These are phyloP conservation scores for Isatis lusitanica DNA, from an alignment of 441 rosid genomes.

Conservation along the genomic window DNA sequence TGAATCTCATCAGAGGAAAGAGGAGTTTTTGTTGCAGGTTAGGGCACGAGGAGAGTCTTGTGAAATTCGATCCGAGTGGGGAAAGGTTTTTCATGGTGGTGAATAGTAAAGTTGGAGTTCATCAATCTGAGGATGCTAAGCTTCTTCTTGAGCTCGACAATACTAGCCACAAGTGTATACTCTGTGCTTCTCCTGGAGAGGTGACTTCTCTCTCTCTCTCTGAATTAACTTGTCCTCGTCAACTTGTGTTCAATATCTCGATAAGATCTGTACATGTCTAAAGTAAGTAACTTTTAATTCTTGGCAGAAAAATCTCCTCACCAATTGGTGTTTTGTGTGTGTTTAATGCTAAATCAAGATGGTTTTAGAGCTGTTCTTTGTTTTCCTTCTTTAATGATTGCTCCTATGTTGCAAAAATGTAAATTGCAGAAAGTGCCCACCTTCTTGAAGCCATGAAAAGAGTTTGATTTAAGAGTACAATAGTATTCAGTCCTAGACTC, in stretches of 20 bases:
- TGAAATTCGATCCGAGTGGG: constrained; percentile 59
- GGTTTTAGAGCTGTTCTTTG: neutral
- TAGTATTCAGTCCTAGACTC: neutral
- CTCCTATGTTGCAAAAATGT: neutral
- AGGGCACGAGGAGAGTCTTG: constrained; percentile 70
- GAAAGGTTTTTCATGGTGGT: constrained; percentile 78
- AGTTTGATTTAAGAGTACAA: neutral
- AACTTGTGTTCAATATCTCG: neutral
- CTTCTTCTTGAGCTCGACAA: constrained; percentile 61
- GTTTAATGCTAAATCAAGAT: neutral
- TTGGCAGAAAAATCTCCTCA: neutral
- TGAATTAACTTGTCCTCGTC: neutral
- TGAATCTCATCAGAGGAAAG: constrained; percentile 86
- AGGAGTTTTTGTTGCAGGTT: constrained; percentile 74
- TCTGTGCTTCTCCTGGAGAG: constrained; percentile 82
- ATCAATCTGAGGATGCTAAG: constrained; percentile 82
- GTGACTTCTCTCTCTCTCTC: constrained; percentile 33
- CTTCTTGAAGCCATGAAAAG: neutral
- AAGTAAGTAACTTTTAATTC: neutral
- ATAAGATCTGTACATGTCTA: neutral
- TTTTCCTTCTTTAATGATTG: neutral
- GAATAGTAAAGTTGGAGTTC: constrained; percentile 63
- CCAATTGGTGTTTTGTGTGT: neutral
- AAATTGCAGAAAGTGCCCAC: neutral
- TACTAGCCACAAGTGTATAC: constrained; percentile 55